Base-by-base conservation (phyloP, 345 rosid genomes). In the Heritiera fomes region DNA sequence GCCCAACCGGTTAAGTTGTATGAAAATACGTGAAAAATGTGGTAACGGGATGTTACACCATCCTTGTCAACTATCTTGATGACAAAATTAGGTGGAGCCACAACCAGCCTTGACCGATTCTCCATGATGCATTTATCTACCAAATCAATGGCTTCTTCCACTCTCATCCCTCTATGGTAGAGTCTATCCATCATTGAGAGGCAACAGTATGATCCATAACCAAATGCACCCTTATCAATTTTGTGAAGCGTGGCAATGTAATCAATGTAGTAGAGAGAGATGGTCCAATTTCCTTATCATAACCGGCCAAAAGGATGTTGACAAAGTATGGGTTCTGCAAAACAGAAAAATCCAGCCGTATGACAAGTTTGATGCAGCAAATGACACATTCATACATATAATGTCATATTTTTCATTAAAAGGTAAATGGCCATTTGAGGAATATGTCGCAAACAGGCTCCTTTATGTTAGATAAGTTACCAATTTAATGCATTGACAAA, bases 141-240 rank as follows among this genome's bases (percentile, higher is more conserved):
- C 86, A 95, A 76, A 28, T 82, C 91, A 46, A 91, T 80, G 10
- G 98, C 94, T 82, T 95, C 96, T 84, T 92, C 97, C 8, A 92
- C 85, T 0, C 94, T 73, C 98, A 95, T 93, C 71, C 93, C 95
- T 34, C 94, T 90, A 72, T 86, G 98, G 89, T 79, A 95, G 83
- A 89, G 97, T 65, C 97, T 89, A 88, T 95, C 98, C 98, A 95
- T 92, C 88, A 90, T 92, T 28, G 98, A 81, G 17, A 95, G 94
- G 18, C 91, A 83, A 80, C 93, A 95, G 80, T 90, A 95, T 20
- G 98, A 92, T 1, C 98, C 98, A 3, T 93, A 95, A 12, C 98
- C 98, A 38, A 95, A 95, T 28, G 98, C 93, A 18, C 92, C 98
- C 89, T 88, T 95, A 3, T 93, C 98, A 41, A 93, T 91, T 87